Base-by-base conservation (phyloP, 1,139 yeast genomes). In the Protomyces inouyei region DNA sequence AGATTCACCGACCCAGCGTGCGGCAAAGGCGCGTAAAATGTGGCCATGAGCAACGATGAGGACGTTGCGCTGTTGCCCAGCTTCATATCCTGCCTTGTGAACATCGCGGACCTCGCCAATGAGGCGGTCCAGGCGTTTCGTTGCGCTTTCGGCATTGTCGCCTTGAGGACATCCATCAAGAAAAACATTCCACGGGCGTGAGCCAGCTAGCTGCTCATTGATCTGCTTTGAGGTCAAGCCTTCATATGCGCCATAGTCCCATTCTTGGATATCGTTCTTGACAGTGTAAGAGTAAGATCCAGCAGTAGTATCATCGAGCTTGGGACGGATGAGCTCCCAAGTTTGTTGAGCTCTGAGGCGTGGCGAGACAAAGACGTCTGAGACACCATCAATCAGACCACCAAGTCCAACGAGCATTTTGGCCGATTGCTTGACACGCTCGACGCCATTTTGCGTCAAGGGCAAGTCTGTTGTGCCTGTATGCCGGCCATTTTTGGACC, bases 241-340 rank as follows among this genome's bases (percentile, higher is more conserved):
- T 77, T 92, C 98, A 75, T 92, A 92, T 72, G 88, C 93, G 70
- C 98, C 98, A 72, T 92, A 92, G 70, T 89, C 95, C 97, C 98
- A 92, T 77, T 92, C 98, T 63, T 90, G 76, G 71, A 86, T 87
- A 60, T 87, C 84, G 68, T 87, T 92, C 21, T 83, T 83, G 43
- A 52, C 57, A 28, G 64, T 55, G 12, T 53, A 52, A 14, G 61
- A 55, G 23, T 45, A 61, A 63, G 85, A 79, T 28, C 32, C 8
- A 28, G 32, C 32, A 28, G 32, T 9, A 28, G 32, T 28, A 2
- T 37, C 43, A 18, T 37, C 43, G 43, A 37, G 43, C 6, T 14
- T 14, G 32, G 32, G 32, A 21, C 76, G 72, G 21, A 79, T 73
- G 67, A 76, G 78, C 52, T 79, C 76, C 45, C 82, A 78, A 0